phyloP scores from a whole-genome alignment of 1,284 basidiomycete species.

The Cryptococcus amylolentus region DNA sequence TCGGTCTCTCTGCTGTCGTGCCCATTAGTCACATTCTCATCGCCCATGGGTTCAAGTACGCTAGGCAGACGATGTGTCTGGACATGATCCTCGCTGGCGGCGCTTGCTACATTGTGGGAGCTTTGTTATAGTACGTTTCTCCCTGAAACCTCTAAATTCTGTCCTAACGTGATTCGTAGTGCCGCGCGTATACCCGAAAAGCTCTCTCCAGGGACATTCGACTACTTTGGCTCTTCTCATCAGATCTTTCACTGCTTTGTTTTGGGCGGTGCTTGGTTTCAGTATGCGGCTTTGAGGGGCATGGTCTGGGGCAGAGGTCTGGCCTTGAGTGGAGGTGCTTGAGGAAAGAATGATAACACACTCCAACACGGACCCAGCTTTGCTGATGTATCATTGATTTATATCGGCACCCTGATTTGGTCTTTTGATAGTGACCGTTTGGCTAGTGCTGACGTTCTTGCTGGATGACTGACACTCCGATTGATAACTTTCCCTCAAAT shows the following conservation, averaged over 20 bases:
- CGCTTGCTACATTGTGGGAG: constrained; percentile 67
- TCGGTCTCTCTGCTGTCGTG: constrained; percentile 69
- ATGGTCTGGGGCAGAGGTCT: constrained; percentile 39
- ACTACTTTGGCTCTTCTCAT: constrained; percentile 75
- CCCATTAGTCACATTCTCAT: constrained; percentile 67
- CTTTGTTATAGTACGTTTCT: constrained; percentile 70
- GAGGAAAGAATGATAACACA: no score
- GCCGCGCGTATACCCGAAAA: constrained; percentile 79
- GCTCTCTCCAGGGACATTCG: constrained; percentile 71
- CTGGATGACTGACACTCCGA: no score
- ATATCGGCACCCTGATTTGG: no score
- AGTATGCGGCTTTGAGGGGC: constrained; percentile 56
- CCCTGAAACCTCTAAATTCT: neutral
- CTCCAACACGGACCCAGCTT: no score
- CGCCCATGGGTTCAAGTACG: constrained; percentile 58
- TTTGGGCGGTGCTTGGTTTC: constrained; percentile 69
- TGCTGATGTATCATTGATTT: no score
- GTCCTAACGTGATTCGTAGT: constrained; percentile 49
- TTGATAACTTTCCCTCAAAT: no score
- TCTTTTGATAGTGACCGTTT: no score
- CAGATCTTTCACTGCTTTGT: constrained; percentile 80
- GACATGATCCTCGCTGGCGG: constrained; percentile 65
- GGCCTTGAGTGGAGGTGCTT: constrained; percentile 9
- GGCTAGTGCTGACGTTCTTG: no score
- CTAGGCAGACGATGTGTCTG: constrained; percentile 64